Evolutionary conservation across 148 eudicot species (phyloP), one percentile per base, ranked within the genome.

Genomic region (Polygonum aviculare): DNA sequence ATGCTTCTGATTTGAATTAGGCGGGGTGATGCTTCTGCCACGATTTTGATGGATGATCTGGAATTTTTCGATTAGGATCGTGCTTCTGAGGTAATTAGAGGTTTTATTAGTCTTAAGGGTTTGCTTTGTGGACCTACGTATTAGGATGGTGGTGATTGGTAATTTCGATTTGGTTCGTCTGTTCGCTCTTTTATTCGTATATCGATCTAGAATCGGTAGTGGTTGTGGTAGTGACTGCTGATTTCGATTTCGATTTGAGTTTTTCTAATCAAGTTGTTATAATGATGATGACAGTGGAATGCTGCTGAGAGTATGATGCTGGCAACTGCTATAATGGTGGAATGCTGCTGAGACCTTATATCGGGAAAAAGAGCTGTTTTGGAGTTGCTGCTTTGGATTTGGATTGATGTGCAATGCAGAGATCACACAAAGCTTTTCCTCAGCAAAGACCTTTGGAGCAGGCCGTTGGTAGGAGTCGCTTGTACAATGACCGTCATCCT

Each of bases 391-490:
- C 71, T 67, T 72, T 45, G 52, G 74, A n/a, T 72, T 45, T 11
- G 54, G 74, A 41, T 88, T 90, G 88, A 89, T 90, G 94, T 84
- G 81, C 88, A 83, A 90, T 90, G 97, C 98, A 93, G 90, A 89
- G 90, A 85, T 90, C 99, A 85, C 94, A 93, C 75, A 93, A 82
- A 89, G 94, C 97, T 95, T 92, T 92, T 89, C 94, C 88, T 36
- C 84, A 82, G 69, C 84, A 94, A 80, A 89, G 93, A 86, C 93
- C 88, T 82, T 83, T 88, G 78, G 81, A 85, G 74, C 84, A 86
- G 73, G 82, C 81, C 19, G 77, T 84, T 73, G 88, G 90, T 36
- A 82, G 85, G 80, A 86, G 60, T 67, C 83, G 75, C 41, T 81
- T 89, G 78, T 90, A 80, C 78, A 89, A 86, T 79, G 97, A 92